These are phyloP conservation scores for Monilinia laxa DNA, from an alignment of 2,329 filamentous ascomycete species.

Conservation along the genomic window DNA sequence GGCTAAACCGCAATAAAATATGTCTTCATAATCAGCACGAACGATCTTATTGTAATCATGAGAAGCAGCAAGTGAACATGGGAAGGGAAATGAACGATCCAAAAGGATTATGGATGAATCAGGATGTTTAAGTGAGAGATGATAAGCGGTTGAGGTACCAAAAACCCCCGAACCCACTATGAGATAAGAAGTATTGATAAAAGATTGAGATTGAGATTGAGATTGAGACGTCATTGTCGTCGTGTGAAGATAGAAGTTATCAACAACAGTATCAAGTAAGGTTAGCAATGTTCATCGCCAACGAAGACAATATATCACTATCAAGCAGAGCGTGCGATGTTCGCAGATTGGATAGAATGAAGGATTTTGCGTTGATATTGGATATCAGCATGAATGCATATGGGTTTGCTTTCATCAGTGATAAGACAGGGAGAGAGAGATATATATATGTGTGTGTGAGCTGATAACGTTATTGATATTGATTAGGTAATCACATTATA, in stretches of 20 bases:
- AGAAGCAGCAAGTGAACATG: slow-evolving; percentile 50
- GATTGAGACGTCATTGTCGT: slow-evolving; percentile 11
- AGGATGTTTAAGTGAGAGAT: slow-evolving; percentile 45
- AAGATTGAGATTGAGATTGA: slow-evolving; percentile 2
- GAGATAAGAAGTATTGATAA: slow-evolving; percentile 37
- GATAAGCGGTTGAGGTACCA: slow-evolving; percentile 51
- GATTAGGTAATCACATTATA: background rate
- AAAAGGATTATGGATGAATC: slow-evolving; percentile 46
- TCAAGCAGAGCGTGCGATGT: background rate
- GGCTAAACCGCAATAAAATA: slow-evolving; percentile 52
- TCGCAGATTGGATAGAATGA: too few relatives aligned
- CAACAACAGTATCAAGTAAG: background rate
- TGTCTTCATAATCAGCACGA: slow-evolving; percentile 56
- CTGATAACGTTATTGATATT: background rate
- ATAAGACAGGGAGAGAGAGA: too few relatives aligned
- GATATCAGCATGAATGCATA: background rate
- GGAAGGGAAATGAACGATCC: slow-evolving; percentile 43
- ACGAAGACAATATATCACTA: background rate
- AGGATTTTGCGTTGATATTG: background rate
- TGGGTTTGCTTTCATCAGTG: background rate
- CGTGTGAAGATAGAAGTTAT: background rate
- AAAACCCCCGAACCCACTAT: slow-evolving; percentile 55
- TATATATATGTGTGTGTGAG: too few relatives aligned
- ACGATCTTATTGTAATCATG: slow-evolving; percentile 62
- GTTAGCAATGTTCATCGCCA: background rate